Evolutionary conservation across 139 green algal species (phyloP).

Genomic region (Chlamydomonas sphaeroides): DNA sequence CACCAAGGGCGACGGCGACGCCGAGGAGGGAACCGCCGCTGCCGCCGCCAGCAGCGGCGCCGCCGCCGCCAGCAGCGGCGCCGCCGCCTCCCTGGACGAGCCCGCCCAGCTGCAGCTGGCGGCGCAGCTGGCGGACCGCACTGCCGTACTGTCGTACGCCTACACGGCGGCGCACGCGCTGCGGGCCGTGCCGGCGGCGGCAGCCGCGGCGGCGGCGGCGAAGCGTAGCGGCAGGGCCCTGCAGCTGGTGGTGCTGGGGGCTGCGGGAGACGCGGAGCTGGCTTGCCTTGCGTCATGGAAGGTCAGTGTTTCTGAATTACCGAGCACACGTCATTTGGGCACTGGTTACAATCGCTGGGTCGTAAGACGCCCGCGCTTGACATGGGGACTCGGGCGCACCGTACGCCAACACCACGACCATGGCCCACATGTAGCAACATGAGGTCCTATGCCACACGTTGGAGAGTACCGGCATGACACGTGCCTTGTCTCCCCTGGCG

Average conservation of each 20-base stretch:
- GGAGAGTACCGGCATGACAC: too few relatives aligned
- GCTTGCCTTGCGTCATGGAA: constrained; percentile 11
- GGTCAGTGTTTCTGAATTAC: constrained; percentile 23
- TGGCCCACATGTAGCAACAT: too few relatives aligned
- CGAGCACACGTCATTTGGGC: too few relatives aligned
- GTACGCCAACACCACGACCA: too few relatives aligned
- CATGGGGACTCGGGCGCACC: too few relatives aligned
- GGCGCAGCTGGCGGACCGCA: constrained; percentile 10
- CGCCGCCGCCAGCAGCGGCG: background rate
- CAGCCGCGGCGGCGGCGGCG: background rate
- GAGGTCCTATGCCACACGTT: too few relatives aligned
- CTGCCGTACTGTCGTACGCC: background rate
- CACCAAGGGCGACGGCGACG: background rate
- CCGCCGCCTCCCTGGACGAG: background rate
- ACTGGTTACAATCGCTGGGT: too few relatives aligned
- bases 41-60: too few relatives aligned
- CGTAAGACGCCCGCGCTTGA: too few relatives aligned
- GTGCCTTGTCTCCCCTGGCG: background rate
- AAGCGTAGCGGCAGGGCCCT: background rate
- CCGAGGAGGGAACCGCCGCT: background rate
- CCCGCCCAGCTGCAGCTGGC: constrained; percentile 11
- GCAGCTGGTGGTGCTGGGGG: constrained; percentile 33
- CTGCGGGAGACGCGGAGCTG: constrained; percentile 31
- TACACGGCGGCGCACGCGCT: constrained; percentile 26
- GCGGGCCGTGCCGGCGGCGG: background rate